Evolutionary conservation across 306 rosid genomes (phyloP).

Genomic region (Rosa multiflora): DNA sequence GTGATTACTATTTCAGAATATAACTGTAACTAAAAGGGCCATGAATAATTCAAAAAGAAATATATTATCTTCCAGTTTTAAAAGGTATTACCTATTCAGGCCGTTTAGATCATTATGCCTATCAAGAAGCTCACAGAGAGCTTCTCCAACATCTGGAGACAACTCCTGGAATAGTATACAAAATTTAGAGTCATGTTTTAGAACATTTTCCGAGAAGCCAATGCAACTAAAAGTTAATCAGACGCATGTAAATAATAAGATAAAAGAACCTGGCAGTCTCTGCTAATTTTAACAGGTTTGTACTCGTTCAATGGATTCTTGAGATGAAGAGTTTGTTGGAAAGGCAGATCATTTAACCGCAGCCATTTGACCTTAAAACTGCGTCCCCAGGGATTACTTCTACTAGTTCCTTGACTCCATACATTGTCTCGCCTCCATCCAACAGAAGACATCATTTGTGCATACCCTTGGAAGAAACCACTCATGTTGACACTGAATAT

Average conservation of each 20-base stretch:
- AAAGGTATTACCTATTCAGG: constrained; percentile 43
- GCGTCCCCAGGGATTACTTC: constrained; percentile 73
- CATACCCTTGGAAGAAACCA: constrained; percentile 88
- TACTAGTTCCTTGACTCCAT: constrained; percentile 70
- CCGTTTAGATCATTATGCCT: constrained; percentile 37
- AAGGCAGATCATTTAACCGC: constrained; percentile 62
- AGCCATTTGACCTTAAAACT: constrained; percentile 83
- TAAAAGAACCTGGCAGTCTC: constrained; percentile 70
- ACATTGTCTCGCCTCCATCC: constrained; percentile 73
- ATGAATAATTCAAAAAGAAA: constrained; percentile 12
- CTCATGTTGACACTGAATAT: constrained; percentile 86
- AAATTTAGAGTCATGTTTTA: constrained; percentile 24
- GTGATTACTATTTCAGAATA: constrained; percentile 42
- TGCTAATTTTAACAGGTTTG: constrained; percentile 87
- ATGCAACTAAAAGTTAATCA: constrained; percentile 1
- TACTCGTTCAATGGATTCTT: constrained; percentile 78
- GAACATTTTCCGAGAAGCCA: constrained; percentile 14
- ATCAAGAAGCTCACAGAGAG: constrained; percentile 80
- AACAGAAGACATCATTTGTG: constrained; percentile 71
- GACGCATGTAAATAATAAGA: constrained; percentile 9
- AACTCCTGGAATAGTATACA: constrained; percentile 54
- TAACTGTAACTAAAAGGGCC: constrained; percentile 24
- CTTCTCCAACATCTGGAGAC: constrained; percentile 70
- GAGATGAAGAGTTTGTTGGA: constrained; percentile 76
- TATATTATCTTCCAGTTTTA: constrained; percentile 20